Percentiles rank a stretch among this genome's conserved stretches.
Evolutionary conservation across 495 filamentous ascomycete genomes (phyloP).

Genomic region (Talaromyces trachyspermus): DNA sequence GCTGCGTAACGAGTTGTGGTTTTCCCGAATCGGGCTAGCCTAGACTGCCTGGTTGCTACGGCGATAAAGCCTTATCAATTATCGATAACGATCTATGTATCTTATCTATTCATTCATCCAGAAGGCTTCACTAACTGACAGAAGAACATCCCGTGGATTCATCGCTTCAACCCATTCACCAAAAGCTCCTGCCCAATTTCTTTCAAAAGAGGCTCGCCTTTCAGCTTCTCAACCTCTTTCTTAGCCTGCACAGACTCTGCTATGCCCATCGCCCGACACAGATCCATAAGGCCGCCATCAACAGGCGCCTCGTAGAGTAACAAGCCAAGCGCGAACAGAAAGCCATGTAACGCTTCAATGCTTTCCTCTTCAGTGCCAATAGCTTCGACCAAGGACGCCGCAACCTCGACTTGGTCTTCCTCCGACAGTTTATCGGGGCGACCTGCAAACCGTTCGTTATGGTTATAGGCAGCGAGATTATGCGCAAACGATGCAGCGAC

Average conservation of each 20-base stretch:
- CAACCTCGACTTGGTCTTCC: conserved; percentile 67
- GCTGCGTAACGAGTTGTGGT: too few species aligned
- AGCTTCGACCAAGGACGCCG: conserved; percentile 69
- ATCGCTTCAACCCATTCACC: conserved; percentile 29
- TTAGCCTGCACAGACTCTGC: conserved; percentile 49
- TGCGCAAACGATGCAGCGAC: conserved; percentile 77
- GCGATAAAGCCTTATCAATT: background rate
- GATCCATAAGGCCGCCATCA: conserved; percentile 64
- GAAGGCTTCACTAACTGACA: too few species aligned
- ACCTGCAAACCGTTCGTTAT: conserved; percentile 51
- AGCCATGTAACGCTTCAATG: conserved; percentile 61
- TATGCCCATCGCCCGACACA: conserved; percentile 68
- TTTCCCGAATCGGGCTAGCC: conserved; percentile 8
- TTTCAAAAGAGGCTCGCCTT: conserved; percentile 47
- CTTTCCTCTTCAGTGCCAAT: conserved; percentile 60
- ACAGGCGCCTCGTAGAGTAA: conserved; percentile 61
- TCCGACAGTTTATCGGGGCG: conserved; percentile 55
- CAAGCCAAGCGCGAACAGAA: conserved; percentile 64
- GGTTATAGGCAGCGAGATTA: conserved; percentile 68
- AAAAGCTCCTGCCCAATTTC: conserved; percentile 51
- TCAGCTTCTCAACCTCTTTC: conserved; percentile 37
- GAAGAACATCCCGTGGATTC: too few species aligned
- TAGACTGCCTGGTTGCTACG: conserved; percentile 2
- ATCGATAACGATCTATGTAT: background rate
- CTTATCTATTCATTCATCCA: background rate